Base-by-base conservation (phyloP, 345 rosid species). In the Bruguiera gymnorhiza region DNA sequence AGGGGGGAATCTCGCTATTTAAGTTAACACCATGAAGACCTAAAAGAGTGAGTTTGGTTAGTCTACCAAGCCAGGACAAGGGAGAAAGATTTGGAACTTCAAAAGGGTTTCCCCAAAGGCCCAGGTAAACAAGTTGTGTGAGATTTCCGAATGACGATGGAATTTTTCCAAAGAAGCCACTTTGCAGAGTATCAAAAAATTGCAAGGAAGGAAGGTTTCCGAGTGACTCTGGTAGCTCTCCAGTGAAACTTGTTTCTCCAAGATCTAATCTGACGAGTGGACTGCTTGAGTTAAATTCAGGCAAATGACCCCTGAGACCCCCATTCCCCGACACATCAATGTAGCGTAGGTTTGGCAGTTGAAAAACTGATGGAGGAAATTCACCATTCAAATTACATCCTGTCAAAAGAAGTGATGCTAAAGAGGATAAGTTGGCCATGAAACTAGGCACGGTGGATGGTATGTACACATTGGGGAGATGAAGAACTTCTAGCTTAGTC, bases 351-450 rank as follows among this genome's bases (percentile, higher is more conserved):
- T 36, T 63, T 3, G 66, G 66, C 15, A 63, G 20, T 9, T n/a
- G 51, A 24, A 63, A 15, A 39, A 63, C 10, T 16, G 8, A 20
- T 19, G 51, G 2, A 11, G 52, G 66, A 24, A 63, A 63, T 37
- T 63, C 52, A 39, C 52, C 66, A 23, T 8, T 21, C 9, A 63
- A 21, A 2, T 15, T 6, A 21, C 30, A 63, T 9, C 11, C 8
- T 20, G 3, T 2, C 31, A 63, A 39, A 39, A 18, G 1, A 39
- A 63, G 66, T 16, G 52, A 21, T 39, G 19, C 8, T 9, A 63
- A 24, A 37, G 66, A 36, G 19, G 66, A 63, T 2, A 39, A 63
- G 13, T 63, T 63, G 15, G 66, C 66, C 30, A 63, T n/a, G 31
- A 63, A 9, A 4, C 10, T 1, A 63, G 52, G 66, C 2, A 63